Base-by-base conservation (phyloP, 202 grass and related monocot genomes). In the Tripidium arundinaceum region DNA sequence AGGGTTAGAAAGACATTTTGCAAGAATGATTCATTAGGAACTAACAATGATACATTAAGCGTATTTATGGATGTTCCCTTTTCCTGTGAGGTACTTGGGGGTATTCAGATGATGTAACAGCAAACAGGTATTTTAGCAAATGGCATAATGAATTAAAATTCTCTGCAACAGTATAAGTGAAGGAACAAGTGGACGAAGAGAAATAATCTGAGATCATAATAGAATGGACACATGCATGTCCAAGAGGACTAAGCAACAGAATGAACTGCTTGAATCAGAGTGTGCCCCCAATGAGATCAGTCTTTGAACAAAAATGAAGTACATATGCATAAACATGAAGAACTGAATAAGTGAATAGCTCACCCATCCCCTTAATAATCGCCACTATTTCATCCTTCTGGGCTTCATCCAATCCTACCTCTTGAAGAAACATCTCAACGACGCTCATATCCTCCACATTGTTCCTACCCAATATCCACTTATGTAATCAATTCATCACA, bases 291-390 rank as follows among this genome's bases (percentile, higher is more conserved):
- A 11, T 68, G 62, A 81, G 27, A 8, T 78, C 0, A 46, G 36
- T 4, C 11, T 3, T 38, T 2, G 15, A 73, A 15, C n/a, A 83
- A 38, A 21, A 82, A 77, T 42, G 11, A 13, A 26, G 14, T 46
- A 13, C 46, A 83, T n/a, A 84, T 63, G 62, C 60, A 60, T 60
- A 61, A 28, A 14, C 58, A 61, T 1, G 12, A 5, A 60, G 26
- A 27, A 28, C 24, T 61, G 58, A 31, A 63, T 15, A 62, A 62
- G 25, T 15, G 2, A 41, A 72, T 40, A 84, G 55, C 86, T 88
- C 79, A 98, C 95, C 95, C 90, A 98, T 95, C 75, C 88, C 79
- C 73, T 86, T 86, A 91, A 98, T 93, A 62, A 98, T 93, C 11
- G 79, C 63, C 67, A 93, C 78, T 59, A 98, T 93, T 61, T 79